A percentile compares a stretch with the other conserved stretches of the same genome.
Evolutionary conservation across 73 alveolate genomes (phyloP).

Genomic region (Tetrahymena malaccensis): DNA sequence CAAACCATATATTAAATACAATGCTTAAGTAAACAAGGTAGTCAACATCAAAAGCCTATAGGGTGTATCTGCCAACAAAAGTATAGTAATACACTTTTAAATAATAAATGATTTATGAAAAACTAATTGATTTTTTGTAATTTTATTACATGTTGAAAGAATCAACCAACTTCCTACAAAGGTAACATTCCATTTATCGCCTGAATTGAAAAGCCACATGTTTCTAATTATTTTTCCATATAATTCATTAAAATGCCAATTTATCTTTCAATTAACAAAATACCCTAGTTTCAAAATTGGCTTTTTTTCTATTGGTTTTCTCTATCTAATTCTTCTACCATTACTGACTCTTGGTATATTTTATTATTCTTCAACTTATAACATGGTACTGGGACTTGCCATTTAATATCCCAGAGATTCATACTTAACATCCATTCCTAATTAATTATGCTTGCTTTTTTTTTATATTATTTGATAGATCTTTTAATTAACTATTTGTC

Average conservation of each 20-base stretch:
- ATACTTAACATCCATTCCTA: background rate
- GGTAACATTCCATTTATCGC: background rate
- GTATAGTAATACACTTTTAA: background rate
- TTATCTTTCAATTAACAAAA: background rate
- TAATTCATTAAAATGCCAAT: background rate
- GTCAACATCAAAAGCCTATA: background rate
- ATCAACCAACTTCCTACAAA: background rate
- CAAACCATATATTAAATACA: background rate
- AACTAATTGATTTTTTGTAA: background rate
- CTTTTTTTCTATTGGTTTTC: background rate
- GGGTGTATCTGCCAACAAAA: background rate
- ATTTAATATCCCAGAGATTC: background rate
- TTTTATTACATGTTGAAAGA: background rate
- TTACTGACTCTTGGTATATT: background rate
- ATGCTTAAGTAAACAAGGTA: background rate
- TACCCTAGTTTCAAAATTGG: background rate
- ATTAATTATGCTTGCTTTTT: background rate
- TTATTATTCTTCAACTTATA: background rate
- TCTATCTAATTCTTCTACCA: background rate
- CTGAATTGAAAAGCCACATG: background rate
- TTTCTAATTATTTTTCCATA: background rate
- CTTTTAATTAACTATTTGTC: background rate
- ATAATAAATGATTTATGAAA: background rate
- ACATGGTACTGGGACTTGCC: background rate
- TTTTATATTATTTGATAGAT: background rate